Conservation (phyloP, 768 basidiomycete genomes). For the Psilocybe cyanescens region DNA sequence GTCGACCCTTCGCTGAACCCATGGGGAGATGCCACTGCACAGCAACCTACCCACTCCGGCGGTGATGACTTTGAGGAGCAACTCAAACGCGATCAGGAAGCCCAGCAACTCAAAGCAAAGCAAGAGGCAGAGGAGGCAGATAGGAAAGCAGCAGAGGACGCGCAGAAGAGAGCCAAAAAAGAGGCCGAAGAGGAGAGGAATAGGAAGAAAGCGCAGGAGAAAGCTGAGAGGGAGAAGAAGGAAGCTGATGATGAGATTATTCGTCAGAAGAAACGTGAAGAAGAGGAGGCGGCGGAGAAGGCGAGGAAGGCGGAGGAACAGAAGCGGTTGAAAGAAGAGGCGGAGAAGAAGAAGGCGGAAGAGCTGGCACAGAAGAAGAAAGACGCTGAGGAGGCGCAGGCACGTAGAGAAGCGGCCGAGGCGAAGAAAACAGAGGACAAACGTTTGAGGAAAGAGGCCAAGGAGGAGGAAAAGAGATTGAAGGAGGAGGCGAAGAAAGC, state of each 20-base stretch:
- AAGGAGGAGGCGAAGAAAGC: constrained; percentile 10
- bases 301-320: neutral
- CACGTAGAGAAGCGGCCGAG: constrained; percentile 8
- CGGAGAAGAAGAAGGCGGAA: constrained; percentile 1
- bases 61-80: neutral
- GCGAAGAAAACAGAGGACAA: constrained; percentile 10
- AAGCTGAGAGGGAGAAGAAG: constrained; percentile 6
- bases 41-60: neutral
- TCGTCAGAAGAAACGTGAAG: constrained; percentile 7
- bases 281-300: constrained; percentile 16
- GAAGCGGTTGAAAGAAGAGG: neutral
- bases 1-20: neutral
- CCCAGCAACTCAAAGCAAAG: neutral
- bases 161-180: neutral
- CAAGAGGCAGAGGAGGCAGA: constrained; percentile 3
- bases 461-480: neutral
- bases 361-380: neutral
- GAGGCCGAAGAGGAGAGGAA: neutral
- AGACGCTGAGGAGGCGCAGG: constrained; percentile 11
- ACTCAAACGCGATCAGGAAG: neutral
- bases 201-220: neutral
- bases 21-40: too few species aligned
- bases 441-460: constrained; percentile 3
- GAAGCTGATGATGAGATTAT: constrained; percentile 1
- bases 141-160: neutral